Evolutionary conservation across 768 basidiomycete species (phyloP), one percentile per base, ranked within the genome.

Genomic region (Lactarius deliciosus): DNA sequence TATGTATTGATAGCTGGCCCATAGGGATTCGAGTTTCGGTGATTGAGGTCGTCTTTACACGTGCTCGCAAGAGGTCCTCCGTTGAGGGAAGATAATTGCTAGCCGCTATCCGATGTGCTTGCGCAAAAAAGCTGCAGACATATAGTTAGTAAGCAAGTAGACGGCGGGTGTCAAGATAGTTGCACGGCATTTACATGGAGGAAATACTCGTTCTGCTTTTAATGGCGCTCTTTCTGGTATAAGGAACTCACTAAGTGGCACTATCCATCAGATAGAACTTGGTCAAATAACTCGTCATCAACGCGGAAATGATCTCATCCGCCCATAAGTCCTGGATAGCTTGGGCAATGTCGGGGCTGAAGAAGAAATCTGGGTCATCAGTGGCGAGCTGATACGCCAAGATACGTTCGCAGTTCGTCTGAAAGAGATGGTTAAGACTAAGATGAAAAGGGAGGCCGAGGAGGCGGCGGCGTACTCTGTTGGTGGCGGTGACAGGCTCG

Each of bases 261-360:
- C 86, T 91, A 74, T 97, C 96, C 92, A 96, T 96, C 18, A 97
- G 80, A 74, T 96, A 96, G 73, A 96, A 96, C 62, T 94, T 87
- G 74, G 80, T 85, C 28, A 80, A 79, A 69, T 87, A 86, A 43
- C 84, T 83, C 34, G 34, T 34, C 81, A 85, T 81, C 11, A 85
- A 73, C 13, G 75, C 75, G 8, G 77, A 72, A 59, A 80, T 80
- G 61, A 88, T 82, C 9, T 86, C 85, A 73, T 92, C 90, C 61
- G 85, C 82, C 87, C 87, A 88, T 1, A 91, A 77, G 56, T 89
- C 79, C 66, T 84, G 79, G 53, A 91, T 89, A 8, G 89, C 88
- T 34, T 84, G 79, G 1, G 89, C 88, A 61, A 91, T 85, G 16
- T 88, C 88, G 60, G 91, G 83, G 58, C 78, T 74, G 66, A 80